phyloP scores from a whole-genome alignment of 345 rosid species.

The Pseudoturritis turrita region DNA sequence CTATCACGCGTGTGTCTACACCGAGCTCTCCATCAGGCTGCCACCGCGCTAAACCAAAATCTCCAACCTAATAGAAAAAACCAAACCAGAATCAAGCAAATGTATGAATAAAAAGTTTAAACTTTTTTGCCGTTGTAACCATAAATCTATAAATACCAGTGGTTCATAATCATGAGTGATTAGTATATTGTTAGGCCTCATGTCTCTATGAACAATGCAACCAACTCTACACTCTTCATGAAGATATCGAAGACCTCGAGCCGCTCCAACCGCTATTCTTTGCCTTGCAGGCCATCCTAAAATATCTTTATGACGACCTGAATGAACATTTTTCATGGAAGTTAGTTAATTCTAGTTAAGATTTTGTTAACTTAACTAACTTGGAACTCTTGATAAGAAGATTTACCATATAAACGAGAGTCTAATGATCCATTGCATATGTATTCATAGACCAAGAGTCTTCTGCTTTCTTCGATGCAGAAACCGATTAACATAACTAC shows the following conservation, averaged over 20 bases:
- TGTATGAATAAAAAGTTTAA: neutral
- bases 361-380: neutral
- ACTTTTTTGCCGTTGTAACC: neutral
- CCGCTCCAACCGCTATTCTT: constrained; percentile 64
- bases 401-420: constrained; percentile 55
- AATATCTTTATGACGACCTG: constrained; percentile 29
- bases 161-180: constrained; percentile 69
- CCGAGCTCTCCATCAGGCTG: constrained; percentile 53
- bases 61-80: constrained; percentile 47
- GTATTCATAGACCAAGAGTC: constrained; percentile 62
- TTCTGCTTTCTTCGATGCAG: constrained; percentile 46
- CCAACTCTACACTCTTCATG: constrained; percentile 79
- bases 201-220: constrained; percentile 62
- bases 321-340: neutral
- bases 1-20: constrained; percentile 51
- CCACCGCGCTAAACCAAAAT: constrained; percentile 67
- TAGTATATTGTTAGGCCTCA: constrained; percentile 61
- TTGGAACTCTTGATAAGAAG: neutral
- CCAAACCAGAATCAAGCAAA: neutral
- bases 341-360: neutral
- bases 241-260: constrained; percentile 63
- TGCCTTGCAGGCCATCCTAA: constrained; percentile 49
- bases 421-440: constrained; percentile 65
- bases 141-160: constrained; percentile 35
- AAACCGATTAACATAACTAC: constrained; percentile 63